Base-by-base conservation (phyloP, 2,329 filamentous ascomycete genomes). In the Diaporthe sp. region DNA sequence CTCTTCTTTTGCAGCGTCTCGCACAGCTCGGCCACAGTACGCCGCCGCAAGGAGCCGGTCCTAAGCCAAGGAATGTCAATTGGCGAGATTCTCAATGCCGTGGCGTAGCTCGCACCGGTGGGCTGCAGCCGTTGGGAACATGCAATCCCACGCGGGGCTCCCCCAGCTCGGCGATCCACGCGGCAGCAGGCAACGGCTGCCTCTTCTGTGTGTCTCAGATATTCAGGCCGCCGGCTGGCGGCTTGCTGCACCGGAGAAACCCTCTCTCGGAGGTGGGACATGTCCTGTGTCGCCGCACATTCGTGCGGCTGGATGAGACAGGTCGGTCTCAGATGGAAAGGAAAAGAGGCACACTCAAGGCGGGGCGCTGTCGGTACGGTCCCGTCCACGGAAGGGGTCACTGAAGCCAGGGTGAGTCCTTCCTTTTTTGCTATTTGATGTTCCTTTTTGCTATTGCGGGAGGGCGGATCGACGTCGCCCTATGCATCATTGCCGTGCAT, bases 221-320 rank as follows among this genome's bases (percentile, higher is more conserved):
- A 4, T 52, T 52, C 45, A 68, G 30, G 45, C 47, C 33, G 64
- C n/a, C 45, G n/a, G n/a, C n/a, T n/a, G 50, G 47, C 60, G 40
- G 60, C 64, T 67, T 52, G 33, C 64, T 52, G 64, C 45, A 52
- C 45, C 64, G 64, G 64, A 67, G 45, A 40, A 38, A 67, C 64
- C 45, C 38, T 9, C 42, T 25, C 30, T 67, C 64, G 64, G 30
- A 25, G 22, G 33, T 52, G 30, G 30, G 19, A 52, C 42, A 35
- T 50, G 28, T 67, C 42, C 61, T 50, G 45, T 67, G 6, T 7
- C 61, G 19, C 42, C 45, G 47, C 45, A 17, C 10, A 25, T 17
- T n/a, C 12, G 22, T 45, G 58, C 58, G 58, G 58, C 35, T 28
- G n/a, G 33, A 40, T 68, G 64, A 68, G 64, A 68, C 64, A 68